Evolutionary conservation across 2,329 filamentous ascomycete genomes (phyloP), one percentile per base, ranked within the genome.

Genomic region (Aaosphaeria arxii): DNA sequence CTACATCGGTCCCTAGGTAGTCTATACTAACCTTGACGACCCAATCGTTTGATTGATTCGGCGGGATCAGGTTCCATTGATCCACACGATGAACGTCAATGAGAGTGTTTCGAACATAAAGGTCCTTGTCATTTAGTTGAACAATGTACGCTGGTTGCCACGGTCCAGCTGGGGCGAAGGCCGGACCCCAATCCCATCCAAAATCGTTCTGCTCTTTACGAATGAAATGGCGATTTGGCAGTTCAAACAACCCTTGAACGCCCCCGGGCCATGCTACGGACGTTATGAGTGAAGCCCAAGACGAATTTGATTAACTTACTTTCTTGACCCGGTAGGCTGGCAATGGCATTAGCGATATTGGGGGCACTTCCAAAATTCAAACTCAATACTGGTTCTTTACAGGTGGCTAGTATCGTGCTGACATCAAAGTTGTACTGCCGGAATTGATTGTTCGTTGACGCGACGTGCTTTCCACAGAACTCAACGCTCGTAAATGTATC

Each of bases 201-300:
- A 85, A 85, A 59, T 85, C 81, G 6, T 73, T 80, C 59, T 85
- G 79, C 57, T 84, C 77, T 58, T 85, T 84, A 30, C 82, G 74
- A 33, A 84, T 77, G 51, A 79, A 83, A 60, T 77, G 74, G 5
- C 78, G 72, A 48, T 82, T 78, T 0, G 71, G 61, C 43, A 80
- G 81, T 51, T 83, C 79, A 48, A 74, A 81, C 0, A 72, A 42
- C 11, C 71, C 63, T 53, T 82, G 71, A 4, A 82, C 72, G 6
- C 66, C 69, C 47, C 54, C 57, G 2, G 80, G 79, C 78, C 79
- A 83, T 38, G 71, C 74, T 72, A 36, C 7, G 45, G 24, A 44
- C 47, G 53, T 56, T 31, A 30, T 7, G 6, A 29, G 28, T 7
- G 9, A 24, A 35, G 11, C 33, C 33, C 33, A 40, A 44, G 29